Percentiles rank a stretch among this genome's conserved stretches.
Conservation (phyloP, 768 basidiomycete genomes). For the Albatrellus ellisii region DNA sequence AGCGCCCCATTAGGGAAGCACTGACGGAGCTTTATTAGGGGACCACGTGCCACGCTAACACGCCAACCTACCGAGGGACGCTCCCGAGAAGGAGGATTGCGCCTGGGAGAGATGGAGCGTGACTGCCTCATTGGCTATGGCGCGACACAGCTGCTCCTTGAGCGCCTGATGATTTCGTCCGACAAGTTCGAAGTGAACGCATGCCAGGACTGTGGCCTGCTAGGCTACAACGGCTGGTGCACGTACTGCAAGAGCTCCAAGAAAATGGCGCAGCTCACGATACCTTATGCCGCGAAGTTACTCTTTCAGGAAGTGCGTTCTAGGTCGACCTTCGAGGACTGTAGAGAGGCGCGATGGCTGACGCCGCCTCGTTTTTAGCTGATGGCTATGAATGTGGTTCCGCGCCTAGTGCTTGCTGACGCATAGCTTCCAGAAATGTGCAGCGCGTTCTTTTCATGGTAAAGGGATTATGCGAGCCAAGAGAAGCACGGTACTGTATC, state of each 20-base stretch:
- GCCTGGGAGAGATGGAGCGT: constrained; percentile 98
- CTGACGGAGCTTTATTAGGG: constrained; percentile 31
- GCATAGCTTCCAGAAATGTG: too few relatives aligned
- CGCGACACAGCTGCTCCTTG: constrained; percentile 92
- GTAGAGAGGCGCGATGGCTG: neutral
- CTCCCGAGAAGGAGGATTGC: constrained; percentile 92
- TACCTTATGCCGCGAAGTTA: constrained; percentile 92
- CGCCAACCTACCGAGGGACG: constrained; percentile 98
- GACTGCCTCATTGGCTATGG: constrained; percentile 98
- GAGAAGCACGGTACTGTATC: too few relatives aligned
- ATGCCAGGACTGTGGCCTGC: constrained; percentile 85
- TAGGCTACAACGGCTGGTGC: constrained; percentile 95
- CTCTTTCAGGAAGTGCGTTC: constrained; percentile 74
- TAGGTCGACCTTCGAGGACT: neutral
- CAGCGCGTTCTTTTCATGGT: too few relatives aligned
- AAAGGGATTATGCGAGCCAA: too few relatives aligned
- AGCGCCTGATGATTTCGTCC: constrained; percentile 97
- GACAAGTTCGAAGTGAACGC: constrained; percentile 97
- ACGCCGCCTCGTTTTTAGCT: constrained; percentile 31
- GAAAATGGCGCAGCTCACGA: constrained; percentile 88
- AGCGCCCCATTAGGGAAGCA: neutral
- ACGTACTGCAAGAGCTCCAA: constrained; percentile 98
- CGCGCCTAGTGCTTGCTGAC: constrained; percentile 78
- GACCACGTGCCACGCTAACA: constrained; percentile 91
- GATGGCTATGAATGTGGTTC: constrained; percentile 96